Evolutionary conservation across 2,329 filamentous ascomycete species (phyloP), one percentile per base, ranked within the genome.

Genomic region (Coniosporium uncinatum): DNA sequence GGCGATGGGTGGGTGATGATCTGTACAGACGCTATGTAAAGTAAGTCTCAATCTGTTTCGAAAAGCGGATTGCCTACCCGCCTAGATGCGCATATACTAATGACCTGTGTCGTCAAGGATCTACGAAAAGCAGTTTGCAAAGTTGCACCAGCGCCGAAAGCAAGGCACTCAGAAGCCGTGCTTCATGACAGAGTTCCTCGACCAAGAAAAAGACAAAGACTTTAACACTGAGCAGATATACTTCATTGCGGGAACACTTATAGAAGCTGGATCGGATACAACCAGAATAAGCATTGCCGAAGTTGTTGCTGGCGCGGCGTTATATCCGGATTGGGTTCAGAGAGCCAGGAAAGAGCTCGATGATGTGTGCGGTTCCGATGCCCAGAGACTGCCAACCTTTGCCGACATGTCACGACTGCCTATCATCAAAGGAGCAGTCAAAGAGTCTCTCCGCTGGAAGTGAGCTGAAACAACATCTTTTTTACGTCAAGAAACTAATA

Each of bases 191-290:
- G 62, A 64, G 42, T 49, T 52, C 5, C 51, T 63, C 37, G 47
- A 63, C 6, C 49, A 56, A 20, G 37, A 39, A 18, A 51, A 50
- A 21, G 52, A 41, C 6, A 54, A 54, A 40, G 51, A 44, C 3
- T 61, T 56, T 4, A 46, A 49, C 22, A 57, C 64, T 2, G 53
- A 62, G 18, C 57, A 66, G 21, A 53, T 55, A n/a, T 69, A 67
- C 60, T 67, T 66, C 24, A 50, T 64, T 19, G 57, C 59, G 3
- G 56, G 61, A 42, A 54, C 58, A 14, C 48, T 70, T 8, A 57
- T 73, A 16, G 63, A 63, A 42, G 68, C 69, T 0, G 69, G 69
- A 5, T 60, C 56, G 22, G 68, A 73, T 45, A 73, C 62, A 4
- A 64, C 66, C 1, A 54, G 66, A n/a, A 55, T 63, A 45, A 53